Evolutionary conservation across 2,329 filamentous ascomycete genomes (phyloP).

Genomic region (Xylaria sp.): DNA sequence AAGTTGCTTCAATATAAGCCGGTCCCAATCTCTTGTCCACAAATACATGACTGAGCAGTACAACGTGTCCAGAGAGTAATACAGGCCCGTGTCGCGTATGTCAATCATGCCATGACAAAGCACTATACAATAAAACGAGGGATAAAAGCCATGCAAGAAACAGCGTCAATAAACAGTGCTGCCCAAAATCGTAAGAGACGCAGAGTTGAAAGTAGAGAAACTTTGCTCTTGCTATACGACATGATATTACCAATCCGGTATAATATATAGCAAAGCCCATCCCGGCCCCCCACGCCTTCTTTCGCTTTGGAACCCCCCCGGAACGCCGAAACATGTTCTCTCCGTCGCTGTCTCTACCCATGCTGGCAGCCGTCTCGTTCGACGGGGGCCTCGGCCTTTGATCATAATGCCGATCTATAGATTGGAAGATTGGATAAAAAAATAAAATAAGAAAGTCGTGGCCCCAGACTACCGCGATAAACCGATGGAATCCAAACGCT

Average conservation of each 20-base stretch:
- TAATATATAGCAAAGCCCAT: neutral
- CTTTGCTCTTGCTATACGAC: neutral
- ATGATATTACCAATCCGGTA: slow-evolving; percentile 2
- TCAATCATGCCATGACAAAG: too few species aligned
- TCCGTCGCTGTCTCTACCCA: neutral
- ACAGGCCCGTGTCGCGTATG: too few species aligned
- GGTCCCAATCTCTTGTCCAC: too few species aligned
- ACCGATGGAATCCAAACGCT: slow-evolving; percentile 54
- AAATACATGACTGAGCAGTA: too few species aligned
- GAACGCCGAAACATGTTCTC: slow-evolving; percentile 25
- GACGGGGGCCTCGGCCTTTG: neutral
- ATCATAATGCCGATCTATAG: slow-evolving; percentile 11
- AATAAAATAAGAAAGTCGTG: neutral
- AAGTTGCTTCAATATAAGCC: too few species aligned
- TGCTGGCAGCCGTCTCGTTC: neutral
- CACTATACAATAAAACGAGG: too few species aligned
- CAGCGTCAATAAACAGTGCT: too few species aligned
- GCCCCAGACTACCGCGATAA: slow-evolving; percentile 35
- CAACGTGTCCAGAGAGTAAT: too few species aligned
- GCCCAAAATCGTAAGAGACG: too few species aligned
- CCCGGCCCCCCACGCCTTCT: slow-evolving; percentile 3
- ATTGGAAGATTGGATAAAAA: neutral
- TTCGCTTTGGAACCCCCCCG: neutral
- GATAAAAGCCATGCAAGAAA: too few species aligned
- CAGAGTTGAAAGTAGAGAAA: too few species aligned